A percentile compares a stretch with the other conserved stretches of the same genome.
Evolutionary conservation across 1,284 basidiomycete species (phyloP).

Genomic region (Apiotrichum domesticum): DNA sequence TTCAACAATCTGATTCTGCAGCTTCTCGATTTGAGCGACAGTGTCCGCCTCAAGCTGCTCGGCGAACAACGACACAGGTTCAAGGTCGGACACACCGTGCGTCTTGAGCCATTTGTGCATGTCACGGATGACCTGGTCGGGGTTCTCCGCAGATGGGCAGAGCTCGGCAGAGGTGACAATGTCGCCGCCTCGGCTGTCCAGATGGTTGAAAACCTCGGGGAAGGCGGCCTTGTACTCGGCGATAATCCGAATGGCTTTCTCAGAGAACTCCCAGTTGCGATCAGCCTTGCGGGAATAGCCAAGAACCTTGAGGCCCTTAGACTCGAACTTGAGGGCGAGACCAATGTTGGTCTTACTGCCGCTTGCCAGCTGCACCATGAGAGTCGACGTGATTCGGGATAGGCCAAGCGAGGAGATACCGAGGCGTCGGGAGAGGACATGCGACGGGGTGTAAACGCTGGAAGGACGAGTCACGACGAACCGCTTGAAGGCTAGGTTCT

Average conservation of each 20-base stretch:
- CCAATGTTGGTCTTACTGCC: conserved; percentile 85
- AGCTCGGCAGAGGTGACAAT: conserved; percentile 70
- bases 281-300: conserved; percentile 84
- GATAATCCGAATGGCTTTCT: conserved; percentile 75
- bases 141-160: conserved; percentile 57
- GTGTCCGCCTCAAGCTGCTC: conserved; percentile 82
- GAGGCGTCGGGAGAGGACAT: conserved; percentile 63
- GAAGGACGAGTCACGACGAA: conserved; percentile 57
- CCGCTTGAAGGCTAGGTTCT: conserved; percentile 69
- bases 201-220: conserved; percentile 68
- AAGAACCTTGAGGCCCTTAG: conserved; percentile 89
- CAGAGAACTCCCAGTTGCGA: conserved; percentile 87
- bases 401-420: conserved; percentile 68
- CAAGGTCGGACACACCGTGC: conserved; percentile 82
- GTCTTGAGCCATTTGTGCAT: conserved; percentile 80
- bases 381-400: conserved; percentile 85
- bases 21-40: neutral
- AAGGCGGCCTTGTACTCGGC: conserved; percentile 74
- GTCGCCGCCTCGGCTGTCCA: conserved; percentile 65
- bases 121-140: conserved; percentile 67
- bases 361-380: conserved; percentile 72
- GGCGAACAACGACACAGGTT: conserved; percentile 84
- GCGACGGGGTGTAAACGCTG: conserved; percentile 67
- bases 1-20: conserved; percentile 59
- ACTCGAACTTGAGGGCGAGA: conserved; percentile 92